These are phyloP conservation scores for Myxozyma monticola DNA, from an alignment of 805 yeast genomes.

Conservation along the genomic window DNA sequence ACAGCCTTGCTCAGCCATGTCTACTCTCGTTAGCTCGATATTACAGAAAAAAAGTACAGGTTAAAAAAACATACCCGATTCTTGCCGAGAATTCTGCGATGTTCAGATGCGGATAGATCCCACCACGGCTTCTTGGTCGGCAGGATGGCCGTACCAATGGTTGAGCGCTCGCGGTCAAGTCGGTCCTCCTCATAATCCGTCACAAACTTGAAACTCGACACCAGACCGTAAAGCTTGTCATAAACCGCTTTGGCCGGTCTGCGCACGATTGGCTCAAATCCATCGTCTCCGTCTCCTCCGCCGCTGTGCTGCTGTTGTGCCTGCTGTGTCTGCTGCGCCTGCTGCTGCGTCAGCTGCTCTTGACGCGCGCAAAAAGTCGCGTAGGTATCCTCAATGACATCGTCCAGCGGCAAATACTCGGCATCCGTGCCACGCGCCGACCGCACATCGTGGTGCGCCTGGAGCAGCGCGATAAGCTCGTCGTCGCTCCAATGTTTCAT, in stretches of 20 bases:
- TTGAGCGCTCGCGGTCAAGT: constrained; percentile 15
- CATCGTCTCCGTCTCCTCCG: background rate
- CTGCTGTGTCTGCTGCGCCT: constrained; percentile 6
- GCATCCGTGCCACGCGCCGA: constrained; percentile 23
- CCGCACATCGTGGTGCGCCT: constrained; percentile 28
- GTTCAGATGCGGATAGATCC: constrained; percentile 26
- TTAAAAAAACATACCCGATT: constrained; percentile 13
- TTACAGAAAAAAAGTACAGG: background rate
- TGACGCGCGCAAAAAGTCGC: constrained; percentile 21
- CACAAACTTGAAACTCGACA: constrained; percentile 26
- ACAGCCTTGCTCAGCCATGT: constrained; percentile 23
- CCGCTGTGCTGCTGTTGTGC: background rate
- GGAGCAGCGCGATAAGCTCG: constrained; percentile 23
- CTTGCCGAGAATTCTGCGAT: constrained; percentile 25
- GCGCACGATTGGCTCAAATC: constrained; percentile 12
- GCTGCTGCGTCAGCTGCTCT: constrained; percentile 20
- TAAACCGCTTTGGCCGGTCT: constrained; percentile 26
- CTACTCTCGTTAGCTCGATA: constrained; percentile 6
- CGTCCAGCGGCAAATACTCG: constrained; percentile 24
- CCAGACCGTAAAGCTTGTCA: constrained; percentile 24
- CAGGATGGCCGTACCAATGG: constrained; percentile 8
- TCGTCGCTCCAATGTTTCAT: constrained; percentile 27
- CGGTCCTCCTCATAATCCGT: constrained; percentile 30
- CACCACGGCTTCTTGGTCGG: constrained; percentile 26
- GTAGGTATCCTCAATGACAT: constrained; percentile 26